Percentiles rank a stretch among this genome's conserved stretches.
phyloP scores from a whole-genome alignment of 345 rosid species.

The Corchorus capsularis region DNA sequence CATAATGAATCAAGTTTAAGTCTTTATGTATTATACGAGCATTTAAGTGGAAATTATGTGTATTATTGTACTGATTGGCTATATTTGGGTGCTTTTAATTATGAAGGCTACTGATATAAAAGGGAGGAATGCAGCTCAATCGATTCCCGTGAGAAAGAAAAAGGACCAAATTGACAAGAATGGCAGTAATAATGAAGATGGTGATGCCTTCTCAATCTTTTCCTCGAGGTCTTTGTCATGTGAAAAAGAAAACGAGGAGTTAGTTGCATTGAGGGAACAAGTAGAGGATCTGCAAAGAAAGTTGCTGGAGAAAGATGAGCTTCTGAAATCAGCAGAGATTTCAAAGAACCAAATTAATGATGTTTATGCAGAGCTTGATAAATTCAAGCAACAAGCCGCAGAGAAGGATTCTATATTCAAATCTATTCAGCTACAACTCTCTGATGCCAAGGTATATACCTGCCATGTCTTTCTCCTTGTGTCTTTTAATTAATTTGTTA shows the following conservation, averaged over 20 bases:
- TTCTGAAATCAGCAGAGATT: slow-evolving; percentile 65
- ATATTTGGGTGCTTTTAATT: slow-evolving; percentile 15
- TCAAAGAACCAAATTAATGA: slow-evolving; percentile 52
- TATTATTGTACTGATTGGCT: not conserved
- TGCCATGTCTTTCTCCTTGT: not conserved
- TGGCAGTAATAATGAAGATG: slow-evolving; percentile 47
- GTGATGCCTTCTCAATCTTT: slow-evolving; percentile 43
- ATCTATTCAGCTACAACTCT: slow-evolving; percentile 72
- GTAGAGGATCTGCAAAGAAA: slow-evolving; percentile 70
- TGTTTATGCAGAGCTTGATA: slow-evolving; percentile 55
- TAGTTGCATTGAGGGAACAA: slow-evolving; percentile 62
- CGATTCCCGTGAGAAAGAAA: slow-evolving; percentile 68
- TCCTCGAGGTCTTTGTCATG: slow-evolving; percentile 50
- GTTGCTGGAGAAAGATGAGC: slow-evolving; percentile 81
- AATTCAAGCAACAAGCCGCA: slow-evolving; percentile 51
- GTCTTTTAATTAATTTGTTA: not conserved
- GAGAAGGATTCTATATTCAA: slow-evolving; percentile 71
- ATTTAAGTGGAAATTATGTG: not conserved
- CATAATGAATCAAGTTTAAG: not conserved
- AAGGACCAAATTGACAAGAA: slow-evolving; percentile 51
- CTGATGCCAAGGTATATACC: slow-evolving; percentile 77
- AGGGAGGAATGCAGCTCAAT: slow-evolving; percentile 64
- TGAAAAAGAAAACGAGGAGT: slow-evolving; percentile 66
- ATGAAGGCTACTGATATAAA: slow-evolving; percentile 50
- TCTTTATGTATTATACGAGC: not conserved